Conservation (phyloP, 371 early-diverging fungal genomes). For the Mucor mucedo region DNA sequence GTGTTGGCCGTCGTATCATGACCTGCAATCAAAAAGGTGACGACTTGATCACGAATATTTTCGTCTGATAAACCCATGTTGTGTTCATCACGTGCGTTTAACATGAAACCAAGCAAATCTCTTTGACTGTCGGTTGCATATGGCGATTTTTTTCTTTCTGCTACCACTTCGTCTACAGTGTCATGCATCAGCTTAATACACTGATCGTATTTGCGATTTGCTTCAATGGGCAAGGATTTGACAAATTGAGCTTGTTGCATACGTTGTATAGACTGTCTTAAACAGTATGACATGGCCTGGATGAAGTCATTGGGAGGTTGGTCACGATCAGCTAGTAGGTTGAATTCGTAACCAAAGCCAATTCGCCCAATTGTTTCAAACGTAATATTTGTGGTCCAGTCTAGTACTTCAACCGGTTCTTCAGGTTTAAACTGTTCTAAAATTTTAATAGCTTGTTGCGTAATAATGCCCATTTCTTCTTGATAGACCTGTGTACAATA, state of each 20-base stretch:
- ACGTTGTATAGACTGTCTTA: conserved; percentile 26
- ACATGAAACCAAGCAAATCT: conserved; percentile 62
- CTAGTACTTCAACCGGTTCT: conserved; percentile 45
- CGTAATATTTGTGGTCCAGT: conserved; percentile 60
- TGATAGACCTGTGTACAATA: conserved; percentile 35
- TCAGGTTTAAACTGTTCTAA: conserved; percentile 36
- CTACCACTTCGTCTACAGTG: conserved; percentile 45
- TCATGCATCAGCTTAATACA: conserved; percentile 40
- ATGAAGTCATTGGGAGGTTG: conserved; percentile 51
- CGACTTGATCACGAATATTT: conserved; percentile 62
- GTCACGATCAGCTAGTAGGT: conserved; percentile 43
- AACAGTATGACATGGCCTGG: conserved; percentile 50
- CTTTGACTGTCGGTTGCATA: conserved; percentile 33
- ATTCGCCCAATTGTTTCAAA: conserved; percentile 55
- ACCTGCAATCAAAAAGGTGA: conserved; percentile 61
- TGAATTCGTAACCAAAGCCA: conserved; percentile 62
- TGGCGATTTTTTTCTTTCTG: conserved; percentile 33
- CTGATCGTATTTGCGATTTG: conserved; percentile 36
- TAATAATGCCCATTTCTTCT: conserved; percentile 44
- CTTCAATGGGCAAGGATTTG: conserved; percentile 48
- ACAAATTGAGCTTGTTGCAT: conserved; percentile 35
- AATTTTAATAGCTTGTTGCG: conserved; percentile 37
- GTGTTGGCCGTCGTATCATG: conserved; percentile 57
- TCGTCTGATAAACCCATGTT: conserved; percentile 47
- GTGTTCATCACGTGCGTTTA: conserved; percentile 51